These are phyloP conservation scores for Knufia fluminis DNA, from an alignment of 2,329 filamentous ascomycete species.

Conservation along the genomic window DNA sequence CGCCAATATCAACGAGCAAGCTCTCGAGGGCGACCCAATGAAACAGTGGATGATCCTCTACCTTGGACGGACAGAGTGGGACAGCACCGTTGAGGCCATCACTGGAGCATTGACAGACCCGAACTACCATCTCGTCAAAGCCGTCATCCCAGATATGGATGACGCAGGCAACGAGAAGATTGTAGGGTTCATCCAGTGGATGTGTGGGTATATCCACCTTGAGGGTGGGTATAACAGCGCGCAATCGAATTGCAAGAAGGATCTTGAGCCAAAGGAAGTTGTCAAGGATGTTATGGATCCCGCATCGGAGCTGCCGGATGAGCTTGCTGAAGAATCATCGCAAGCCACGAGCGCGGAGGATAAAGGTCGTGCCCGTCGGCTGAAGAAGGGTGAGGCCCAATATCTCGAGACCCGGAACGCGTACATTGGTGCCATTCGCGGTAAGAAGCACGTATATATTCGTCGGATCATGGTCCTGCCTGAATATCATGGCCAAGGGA, in stretches of 20 bases:
- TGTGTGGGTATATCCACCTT: conserved; percentile 14
- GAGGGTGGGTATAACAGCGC: conserved; percentile 16
- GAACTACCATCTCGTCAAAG: conserved; percentile 14
- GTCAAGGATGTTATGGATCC: neutral
- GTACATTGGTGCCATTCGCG: conserved; percentile 15
- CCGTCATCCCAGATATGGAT: conserved; percentile 8
- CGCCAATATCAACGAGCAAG: conserved; percentile 11
- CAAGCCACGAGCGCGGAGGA: neutral
- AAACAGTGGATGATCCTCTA: conserved; percentile 13
- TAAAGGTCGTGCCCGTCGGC: neutral
- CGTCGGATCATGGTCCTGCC: conserved; percentile 17
- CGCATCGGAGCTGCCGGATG: conserved; percentile 7
- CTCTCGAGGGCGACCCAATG: conserved; percentile 13
- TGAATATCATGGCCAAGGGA: conserved; percentile 15
- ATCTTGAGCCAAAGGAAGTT: neutral
- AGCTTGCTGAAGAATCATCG: neutral
- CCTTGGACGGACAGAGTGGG: conserved; percentile 8
- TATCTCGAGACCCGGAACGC: conserved; percentile 11
- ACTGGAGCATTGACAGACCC: conserved; percentile 12
- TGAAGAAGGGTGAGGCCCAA: conserved; percentile 8
- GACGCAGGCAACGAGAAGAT: conserved; percentile 11
- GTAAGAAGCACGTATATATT: conserved; percentile 19
- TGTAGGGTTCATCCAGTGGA: conserved; percentile 17
- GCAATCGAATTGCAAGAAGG: neutral
- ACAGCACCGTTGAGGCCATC: conserved; percentile 11